Conservation (phyloP, 139 green algal genomes). For the Zygnema circumcarinatum region DNA sequence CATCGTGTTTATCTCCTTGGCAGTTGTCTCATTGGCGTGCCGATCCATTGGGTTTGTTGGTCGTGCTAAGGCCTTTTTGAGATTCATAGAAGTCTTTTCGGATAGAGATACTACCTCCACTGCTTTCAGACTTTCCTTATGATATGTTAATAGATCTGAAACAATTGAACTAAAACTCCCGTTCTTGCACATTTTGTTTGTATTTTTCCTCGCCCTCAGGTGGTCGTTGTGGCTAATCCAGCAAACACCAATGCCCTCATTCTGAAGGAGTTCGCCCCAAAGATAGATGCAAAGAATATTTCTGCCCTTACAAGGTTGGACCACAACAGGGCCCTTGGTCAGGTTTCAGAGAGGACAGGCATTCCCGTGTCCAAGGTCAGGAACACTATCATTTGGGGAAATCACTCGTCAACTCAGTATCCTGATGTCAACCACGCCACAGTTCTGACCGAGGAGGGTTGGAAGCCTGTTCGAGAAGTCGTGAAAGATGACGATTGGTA, state of each 20-base stretch:
- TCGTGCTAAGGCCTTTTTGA: neutral
- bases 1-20: neutral
- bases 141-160: no score
- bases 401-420: slow-evolving; percentile 93
- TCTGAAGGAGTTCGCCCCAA: slow-evolving; percentile 81
- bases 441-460: slow-evolving; percentile 69
- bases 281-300: slow-evolving; percentile 88
- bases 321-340: slow-evolving; percentile 93
- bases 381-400: slow-evolving; percentile 98
- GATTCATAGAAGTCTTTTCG: neutral
- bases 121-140: neutral
- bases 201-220: slow-evolving; percentile 62
- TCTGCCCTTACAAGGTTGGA: slow-evolving; percentile 91
- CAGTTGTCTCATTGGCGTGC: no score
- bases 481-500: slow-evolving; percentile 63
- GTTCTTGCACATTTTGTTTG: neutral
- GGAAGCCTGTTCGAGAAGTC: slow-evolving; percentile 71
- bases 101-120: neutral
- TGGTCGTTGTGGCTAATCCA: slow-evolving; percentile 95
- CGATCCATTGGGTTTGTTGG: no score
- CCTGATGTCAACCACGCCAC: slow-evolving; percentile 92
- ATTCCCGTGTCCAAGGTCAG: slow-evolving; percentile 78
- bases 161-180: no score
- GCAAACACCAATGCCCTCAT: slow-evolving; percentile 95
- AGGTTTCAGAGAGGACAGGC: slow-evolving; percentile 77